Base-by-base conservation (phyloP, 345 rosid genomes). In the Aquilaria yunnanensis region DNA sequence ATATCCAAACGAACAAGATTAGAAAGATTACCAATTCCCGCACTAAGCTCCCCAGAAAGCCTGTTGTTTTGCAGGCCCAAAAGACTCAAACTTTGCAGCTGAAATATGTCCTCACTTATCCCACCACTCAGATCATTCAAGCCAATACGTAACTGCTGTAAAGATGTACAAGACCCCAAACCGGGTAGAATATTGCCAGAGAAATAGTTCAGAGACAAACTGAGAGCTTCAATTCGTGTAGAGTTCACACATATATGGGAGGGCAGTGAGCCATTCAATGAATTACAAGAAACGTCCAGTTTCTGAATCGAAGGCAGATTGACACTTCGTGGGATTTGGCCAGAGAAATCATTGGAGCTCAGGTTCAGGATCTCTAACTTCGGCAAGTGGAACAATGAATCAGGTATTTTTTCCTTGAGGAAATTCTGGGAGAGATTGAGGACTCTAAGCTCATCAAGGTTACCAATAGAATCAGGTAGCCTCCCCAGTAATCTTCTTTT, bases 381-480 rank as follows among this genome's bases (percentile, higher is more conserved):
- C n/a, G 62, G 64, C 65, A 83, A 61, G 32, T 48, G 68, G 60
- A 86, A 81, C 73, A 90, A 34, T 5, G 90, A 74, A 1, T 11
- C n/a, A 31, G 97, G 97, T 56, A 85, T 72, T 13, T 68, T 56
- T 50, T 66, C 79, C 55, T 63, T 61, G 53, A 90, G 75, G 63
- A 63, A 74, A 64, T 90, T 90, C 4, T 10, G 57, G 31, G 97
- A 82, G 59, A 88, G 82, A 59, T 90, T 82, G 32, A 88, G 87
- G 53, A 71, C 66, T 52, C 56, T 66, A 12, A 90, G 81, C 49
- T 80, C 72, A 65, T 77, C 75, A 56, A 88, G 64, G 47, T 56
- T 66, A 51, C 81, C 77, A 0, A 87, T 37, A 14, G 92, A 79
- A 10, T 80, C 85, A 16, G 80, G 71, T 32, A 90, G 47, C 3